phyloP scores from a whole-genome alignment of 2,329 filamentous ascomycete species.

The Zymoseptoria ardabiliae region DNA sequence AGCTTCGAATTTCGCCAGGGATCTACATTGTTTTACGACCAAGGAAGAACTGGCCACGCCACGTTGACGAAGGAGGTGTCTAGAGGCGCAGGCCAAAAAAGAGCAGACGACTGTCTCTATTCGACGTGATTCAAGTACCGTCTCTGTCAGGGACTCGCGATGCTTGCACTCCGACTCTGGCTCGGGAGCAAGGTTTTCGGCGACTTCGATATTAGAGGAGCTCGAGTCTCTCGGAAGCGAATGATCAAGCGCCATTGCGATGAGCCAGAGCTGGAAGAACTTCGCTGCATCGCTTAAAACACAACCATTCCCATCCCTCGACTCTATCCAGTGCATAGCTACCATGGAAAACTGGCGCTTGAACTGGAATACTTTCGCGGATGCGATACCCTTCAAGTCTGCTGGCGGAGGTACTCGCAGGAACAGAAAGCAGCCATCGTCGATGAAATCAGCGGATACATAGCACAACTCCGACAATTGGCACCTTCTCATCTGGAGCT shows the following conservation, averaged over 20 bases:
- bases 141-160: background rate
- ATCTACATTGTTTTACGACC: background rate
- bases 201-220: background rate
- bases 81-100: background rate
- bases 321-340: slow-evolving; percentile 25
- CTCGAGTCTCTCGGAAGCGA: slow-evolving; percentile 1
- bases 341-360: background rate
- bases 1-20: background rate
- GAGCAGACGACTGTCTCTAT: background rate
- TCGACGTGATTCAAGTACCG: background rate
- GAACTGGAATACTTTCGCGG: slow-evolving; percentile 3
- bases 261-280: slow-evolving; percentile 3
- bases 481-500: background rate
- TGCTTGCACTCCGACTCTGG: slow-evolving; percentile 3
- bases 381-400: background rate
- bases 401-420: slow-evolving; percentile 1
- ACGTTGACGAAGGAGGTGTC: no score
- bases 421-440: slow-evolving; percentile 1
- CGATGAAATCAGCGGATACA: background rate
- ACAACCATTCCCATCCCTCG: slow-evolving; percentile 42
- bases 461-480: slow-evolving; percentile 5
- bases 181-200: slow-evolving; percentile 1
- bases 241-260: slow-evolving; percentile 7
- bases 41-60: no score
- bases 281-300: slow-evolving; percentile 32